These are phyloP conservation scores for Dittrichia graveolens DNA, from an alignment of 129 eudicot genomes.

Conservation along the genomic window DNA sequence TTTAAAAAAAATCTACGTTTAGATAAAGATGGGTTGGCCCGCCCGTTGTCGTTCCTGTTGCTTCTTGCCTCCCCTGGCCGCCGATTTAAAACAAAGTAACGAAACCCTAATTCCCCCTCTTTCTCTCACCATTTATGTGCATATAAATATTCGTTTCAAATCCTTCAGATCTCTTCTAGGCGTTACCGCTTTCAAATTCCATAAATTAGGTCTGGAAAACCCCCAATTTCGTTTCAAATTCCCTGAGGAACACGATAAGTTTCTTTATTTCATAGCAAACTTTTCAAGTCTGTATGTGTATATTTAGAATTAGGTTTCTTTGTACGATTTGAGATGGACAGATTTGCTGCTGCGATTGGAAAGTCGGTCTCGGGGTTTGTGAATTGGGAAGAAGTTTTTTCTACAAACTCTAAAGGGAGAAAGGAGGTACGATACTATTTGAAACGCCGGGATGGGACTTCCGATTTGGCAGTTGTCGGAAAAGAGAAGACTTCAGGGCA, in stretches of 20 bases:
- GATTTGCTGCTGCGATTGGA: slow-evolving; percentile 23
- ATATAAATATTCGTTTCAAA: slow-evolving; percentile 32
- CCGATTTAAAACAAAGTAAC: background rate
- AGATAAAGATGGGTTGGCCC: slow-evolving; percentile 29
- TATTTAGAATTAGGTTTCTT: background rate
- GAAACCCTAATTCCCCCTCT: slow-evolving; percentile 21
- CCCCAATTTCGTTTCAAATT: slow-evolving; percentile 20
- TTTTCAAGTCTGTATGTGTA: background rate
- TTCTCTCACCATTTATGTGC: slow-evolving; percentile 18
- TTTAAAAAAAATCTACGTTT: background rate
- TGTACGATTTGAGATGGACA: slow-evolving; percentile 16
- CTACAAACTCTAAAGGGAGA: slow-evolving; percentile 44
- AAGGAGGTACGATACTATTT: slow-evolving; percentile 60
- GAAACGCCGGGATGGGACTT: slow-evolving; percentile 51
- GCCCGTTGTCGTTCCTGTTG: slow-evolving; percentile 15
- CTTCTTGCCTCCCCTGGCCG: slow-evolving; percentile 21
- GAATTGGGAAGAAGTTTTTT: slow-evolving; percentile 67
- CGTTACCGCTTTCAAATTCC: slow-evolving; percentile 15
- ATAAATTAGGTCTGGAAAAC: background rate
- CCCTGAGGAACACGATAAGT: background rate
- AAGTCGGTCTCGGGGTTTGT: slow-evolving; percentile 32
- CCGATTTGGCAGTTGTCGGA: slow-evolving; percentile 73
- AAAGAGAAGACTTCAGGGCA: slow-evolving; percentile 64
- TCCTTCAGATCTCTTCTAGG: slow-evolving; percentile 4
- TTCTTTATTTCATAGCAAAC: background rate